phyloP scores from a whole-genome alignment of 495 filamentous ascomycete species.

The Penicillium bialowiezense region DNA sequence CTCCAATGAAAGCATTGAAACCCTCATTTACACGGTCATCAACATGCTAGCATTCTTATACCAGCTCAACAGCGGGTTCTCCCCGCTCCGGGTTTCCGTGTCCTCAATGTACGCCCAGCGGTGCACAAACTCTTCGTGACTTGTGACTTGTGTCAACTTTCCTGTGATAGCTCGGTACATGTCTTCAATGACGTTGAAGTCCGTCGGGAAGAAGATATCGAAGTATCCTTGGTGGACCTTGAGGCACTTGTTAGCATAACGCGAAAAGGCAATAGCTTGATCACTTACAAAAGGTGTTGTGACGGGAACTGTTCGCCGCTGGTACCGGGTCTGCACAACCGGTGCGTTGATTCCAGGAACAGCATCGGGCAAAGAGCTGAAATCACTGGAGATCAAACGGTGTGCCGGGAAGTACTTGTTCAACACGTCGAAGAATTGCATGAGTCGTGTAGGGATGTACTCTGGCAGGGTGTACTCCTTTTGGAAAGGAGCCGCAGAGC shows the following conservation, averaged over 20 bases:
- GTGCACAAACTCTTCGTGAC: constrained; percentile 86
- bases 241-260: constrained; percentile 12
- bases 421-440: constrained; percentile 95
- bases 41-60: constrained; percentile 92
- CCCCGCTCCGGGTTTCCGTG: constrained; percentile 81
- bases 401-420: constrained; percentile 83
- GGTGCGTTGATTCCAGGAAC: constrained; percentile 83
- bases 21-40: constrained; percentile 62
- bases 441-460: constrained; percentile 89
- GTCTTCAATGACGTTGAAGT: constrained; percentile 83
- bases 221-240: constrained; percentile 98
- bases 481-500: constrained; percentile 58
- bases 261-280: background rate
- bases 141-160: constrained; percentile 77
- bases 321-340: constrained; percentile 91
- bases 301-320: constrained; percentile 82
- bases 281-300: constrained; percentile 79
- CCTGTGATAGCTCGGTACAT: constrained; percentile 90
- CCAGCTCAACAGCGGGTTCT: constrained; percentile 91
- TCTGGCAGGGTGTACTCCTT: constrained; percentile 78
- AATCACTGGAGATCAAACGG: constrained; percentile 85
- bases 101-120: constrained; percentile 89
- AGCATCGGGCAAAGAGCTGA: constrained; percentile 78
- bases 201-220: constrained; percentile 96
- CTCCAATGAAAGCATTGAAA: too few species aligned